Evolutionary conservation across 106 monocot species (phyloP), one percentile per base, ranked within the genome.

Genomic region (Apostasia ramifera): DNA sequence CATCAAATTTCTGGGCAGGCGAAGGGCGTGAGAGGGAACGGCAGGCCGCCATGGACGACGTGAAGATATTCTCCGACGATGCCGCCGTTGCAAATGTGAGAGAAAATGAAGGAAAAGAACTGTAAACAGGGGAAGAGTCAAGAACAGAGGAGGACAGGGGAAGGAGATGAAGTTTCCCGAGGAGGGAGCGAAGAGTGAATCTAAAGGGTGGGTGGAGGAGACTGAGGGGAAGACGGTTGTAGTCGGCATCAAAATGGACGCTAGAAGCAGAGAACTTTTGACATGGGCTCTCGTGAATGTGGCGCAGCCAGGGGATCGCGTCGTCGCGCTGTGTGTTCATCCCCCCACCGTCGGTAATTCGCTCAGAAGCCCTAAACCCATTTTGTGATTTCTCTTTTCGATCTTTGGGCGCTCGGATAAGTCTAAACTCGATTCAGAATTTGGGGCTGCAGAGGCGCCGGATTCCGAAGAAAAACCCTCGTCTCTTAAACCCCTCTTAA

Each of bases 211-310:
- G 44, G 39, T 47, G 48, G 14, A 50, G 2, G 71, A 5, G 13
- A 50, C 8, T 15, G 59, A 61, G 43, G 68, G 46, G 50, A 70
- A 47, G 66, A 81, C 81, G 42, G 63, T 88, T 52, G 75, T 88
- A 44, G 83, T 88, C 39, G 88, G 81, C 7, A 63, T 88, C 14
- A 81, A 74, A 71, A 44, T 81, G 78, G 88, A 88, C 54, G 55
- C 72, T 8, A 49, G 71, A 57, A 81, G 81, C 76, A 78, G 67
- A 51, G 83, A 88, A 78, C 73, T 88, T 14, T 72, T 88, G 39
- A 88, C 88, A 2, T 88, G 88, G 88, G 69, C 81, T 26, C 88
- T 88, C 55, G 88, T 88, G 50, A 88, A 88, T 55, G 75, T 81
- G 44, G 83, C 88, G 2, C 45, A 57, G 50, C n/a, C 80, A 2